These are phyloP conservation scores for Chamaecyparis obtusa DNA, from an alignment of 75 land plant species.

Conservation along the genomic window DNA sequence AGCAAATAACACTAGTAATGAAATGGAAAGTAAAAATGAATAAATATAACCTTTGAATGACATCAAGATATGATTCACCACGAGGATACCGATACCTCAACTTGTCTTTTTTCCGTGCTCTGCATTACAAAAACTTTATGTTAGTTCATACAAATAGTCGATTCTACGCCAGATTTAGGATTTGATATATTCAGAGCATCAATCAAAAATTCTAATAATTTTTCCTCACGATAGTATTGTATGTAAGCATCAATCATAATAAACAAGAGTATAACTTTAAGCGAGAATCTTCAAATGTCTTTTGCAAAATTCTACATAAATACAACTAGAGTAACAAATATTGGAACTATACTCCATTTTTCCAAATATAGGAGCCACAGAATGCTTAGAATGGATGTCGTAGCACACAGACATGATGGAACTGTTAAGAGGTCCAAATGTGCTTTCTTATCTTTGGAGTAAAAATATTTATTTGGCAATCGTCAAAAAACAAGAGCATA, in stretches of 20 bases:
- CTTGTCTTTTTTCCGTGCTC: constrained; percentile 91
- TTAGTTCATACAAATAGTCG: neutral
- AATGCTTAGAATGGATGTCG: neutral
- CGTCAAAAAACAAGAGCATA: neutral
- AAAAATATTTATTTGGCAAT: too few species aligned
- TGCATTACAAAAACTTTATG: constrained; percentile 18
- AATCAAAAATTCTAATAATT: neutral
- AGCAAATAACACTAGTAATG: neutral
- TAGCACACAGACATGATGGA: neutral
- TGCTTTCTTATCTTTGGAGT: neutral
- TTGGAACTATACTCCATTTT: neutral
- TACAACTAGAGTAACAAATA: neutral
- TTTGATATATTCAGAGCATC: neutral
- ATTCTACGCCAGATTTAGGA: neutral
- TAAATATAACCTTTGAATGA: constrained; percentile 80
- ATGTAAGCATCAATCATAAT: neutral
- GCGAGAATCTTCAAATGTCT: neutral
- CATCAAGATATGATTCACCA: constrained; percentile 99
- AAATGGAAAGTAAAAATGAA: neutral
- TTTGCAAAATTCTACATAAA: neutral
- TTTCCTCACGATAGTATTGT: neutral
- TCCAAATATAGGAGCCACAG: neutral
- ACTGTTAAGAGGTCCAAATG: neutral
- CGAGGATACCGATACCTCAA: constrained; percentile 96
- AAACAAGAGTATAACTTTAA: neutral